These are phyloP conservation scores for Dipodascus albidus DNA, from an alignment of 805 yeast species.

Conservation along the genomic window DNA sequence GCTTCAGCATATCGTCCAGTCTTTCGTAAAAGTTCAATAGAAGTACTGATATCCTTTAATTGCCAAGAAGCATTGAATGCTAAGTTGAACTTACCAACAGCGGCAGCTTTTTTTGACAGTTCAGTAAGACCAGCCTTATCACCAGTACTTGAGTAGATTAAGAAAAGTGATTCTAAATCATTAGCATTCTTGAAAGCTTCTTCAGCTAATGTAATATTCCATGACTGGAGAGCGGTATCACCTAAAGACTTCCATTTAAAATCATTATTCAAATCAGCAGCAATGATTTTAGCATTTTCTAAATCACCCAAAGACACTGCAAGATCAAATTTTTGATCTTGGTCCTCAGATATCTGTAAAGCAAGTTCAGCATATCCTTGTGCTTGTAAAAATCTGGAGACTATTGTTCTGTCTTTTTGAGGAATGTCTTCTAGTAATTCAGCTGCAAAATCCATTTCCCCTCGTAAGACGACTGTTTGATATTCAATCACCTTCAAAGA, in stretches of 20 bases:
- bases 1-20: conserved; percentile 77
- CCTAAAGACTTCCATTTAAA: conserved; percentile 89
- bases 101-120: conserved; percentile 57
- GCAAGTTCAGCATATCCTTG: conserved; percentile 85
- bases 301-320: conserved; percentile 71
- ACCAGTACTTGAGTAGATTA: conserved; percentile 74
- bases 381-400: conserved; percentile 87
- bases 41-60: conserved; percentile 54
- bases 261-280: conserved; percentile 34
- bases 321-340: conserved; percentile 84
- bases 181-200: conserved; percentile 67
- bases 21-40: conserved; percentile 52
- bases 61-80: conserved; percentile 91
- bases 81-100: conserved; percentile 72
- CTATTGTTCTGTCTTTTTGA: conserved; percentile 54
- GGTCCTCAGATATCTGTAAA: conserved; percentile 67
- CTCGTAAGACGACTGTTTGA: conserved; percentile 91
- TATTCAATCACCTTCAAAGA: conserved; percentile 84
- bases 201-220: conserved; percentile 74
- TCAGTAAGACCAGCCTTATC: conserved; percentile 45
- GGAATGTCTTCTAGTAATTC: conserved; percentile 46
- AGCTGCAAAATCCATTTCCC: conserved; percentile 79
- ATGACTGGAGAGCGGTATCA: conserved; percentile 66
- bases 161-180: conserved; percentile 72
- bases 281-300: conserved; percentile 57